Percentiles rank a stretch among this genome's conserved stretches.
Conservation (phyloP, 495 filamentous ascomycete species). For the Annulohypoxylon bovei region DNA sequence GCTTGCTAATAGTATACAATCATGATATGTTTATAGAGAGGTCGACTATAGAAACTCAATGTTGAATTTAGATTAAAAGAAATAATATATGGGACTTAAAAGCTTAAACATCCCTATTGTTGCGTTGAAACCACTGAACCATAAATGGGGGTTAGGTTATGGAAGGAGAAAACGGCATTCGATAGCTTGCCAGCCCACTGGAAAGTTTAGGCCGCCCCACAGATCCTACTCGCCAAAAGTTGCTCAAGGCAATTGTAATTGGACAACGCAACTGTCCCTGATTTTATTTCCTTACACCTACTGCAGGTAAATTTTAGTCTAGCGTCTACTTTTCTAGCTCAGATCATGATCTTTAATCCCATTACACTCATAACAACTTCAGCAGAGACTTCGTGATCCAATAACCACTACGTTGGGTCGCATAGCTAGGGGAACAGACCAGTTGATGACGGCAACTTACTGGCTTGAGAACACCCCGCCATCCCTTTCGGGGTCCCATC, state of each 20-base stretch:
- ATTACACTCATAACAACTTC: background rate
- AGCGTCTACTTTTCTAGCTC: background rate
- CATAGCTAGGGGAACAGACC: background rate
- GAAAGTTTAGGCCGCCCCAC: background rate
- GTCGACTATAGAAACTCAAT: background rate
- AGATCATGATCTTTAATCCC: background rate
- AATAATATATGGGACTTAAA: too few species aligned
- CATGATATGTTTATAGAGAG: background rate
- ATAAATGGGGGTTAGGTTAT: background rate
- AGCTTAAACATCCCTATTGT: background rate
- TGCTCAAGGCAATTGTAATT: background rate
- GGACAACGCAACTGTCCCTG: constrained; percentile 2
- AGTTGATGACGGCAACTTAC: constrained; percentile 3
- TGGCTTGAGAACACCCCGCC: constrained; percentile 4
- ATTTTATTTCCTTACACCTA: background rate
- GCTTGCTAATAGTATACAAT: background rate
- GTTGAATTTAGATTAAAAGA: background rate
- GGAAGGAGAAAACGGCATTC: background rate
- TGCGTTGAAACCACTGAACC: background rate
- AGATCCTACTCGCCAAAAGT: background rate
- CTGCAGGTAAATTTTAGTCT: constrained; percentile 1
- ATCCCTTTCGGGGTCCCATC: background rate
- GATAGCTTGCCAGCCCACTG: background rate
- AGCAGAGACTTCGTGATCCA: background rate
- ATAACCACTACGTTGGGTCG: background rate